Base-by-base conservation (phyloP, 805 yeast species). In the Candida insectorum region DNA sequence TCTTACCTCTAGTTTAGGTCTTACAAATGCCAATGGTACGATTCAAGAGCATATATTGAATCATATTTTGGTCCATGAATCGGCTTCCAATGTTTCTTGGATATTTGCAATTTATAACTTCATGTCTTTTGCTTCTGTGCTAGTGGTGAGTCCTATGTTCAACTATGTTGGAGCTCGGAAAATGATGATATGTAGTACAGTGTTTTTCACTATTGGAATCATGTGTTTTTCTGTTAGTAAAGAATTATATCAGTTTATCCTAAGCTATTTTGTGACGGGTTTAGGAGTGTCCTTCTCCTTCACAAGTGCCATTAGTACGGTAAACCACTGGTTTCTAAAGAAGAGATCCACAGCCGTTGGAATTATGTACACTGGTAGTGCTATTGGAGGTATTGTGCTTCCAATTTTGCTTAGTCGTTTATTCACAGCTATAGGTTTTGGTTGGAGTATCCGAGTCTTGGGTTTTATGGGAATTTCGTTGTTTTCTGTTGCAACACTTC, bases 311-410 rank as follows among this genome's bases (percentile, higher is more conserved):
- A 36, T 52, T 7, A 44, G 44, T 4, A 46, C 45, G 2, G 18
- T 49, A 4, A 48, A 49, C 31, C 58, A 53, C 22, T 51, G 39
- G 40, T 53, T 49, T 37, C 32, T 32, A 7, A 30, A 26, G 13
- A 36, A 36, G 14, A 24, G 56, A 22, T 52, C 49, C 5, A 33
- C 40, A 26, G 56, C 52, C 12, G 40, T 48, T 25, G 58, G 60
- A 1, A 10, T 40, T 2, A 51, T 50, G 4, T 49, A 51, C 24
- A 41, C 47, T 13, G 60, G 60, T 10, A 57, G 61, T n/a, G 56
- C 56, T 4, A 31, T 54, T 20, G 58, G 58, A 2, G 61, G 61
- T 3, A 39, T 52, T 8, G 33, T 47, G 5, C 37, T 47, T 20
- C 61, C 61, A 6, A 35, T 53, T 19, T 39, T 52, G 28, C 44